Evolutionary conservation across 164 flowering plant species (phyloP).

Genomic region (Aristolochia contorta): DNA sequence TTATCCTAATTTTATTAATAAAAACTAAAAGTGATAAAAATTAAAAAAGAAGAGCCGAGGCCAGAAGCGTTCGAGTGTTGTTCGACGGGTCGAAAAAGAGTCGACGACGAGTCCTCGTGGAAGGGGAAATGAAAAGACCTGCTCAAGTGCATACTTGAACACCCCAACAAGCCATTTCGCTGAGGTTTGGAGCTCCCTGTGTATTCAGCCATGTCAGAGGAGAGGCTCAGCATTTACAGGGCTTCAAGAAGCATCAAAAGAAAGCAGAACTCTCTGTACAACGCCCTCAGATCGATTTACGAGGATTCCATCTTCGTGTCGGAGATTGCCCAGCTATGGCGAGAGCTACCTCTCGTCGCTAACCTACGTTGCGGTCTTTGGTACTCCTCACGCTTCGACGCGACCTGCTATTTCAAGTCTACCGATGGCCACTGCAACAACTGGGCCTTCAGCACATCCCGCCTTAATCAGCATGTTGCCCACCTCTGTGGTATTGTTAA

Average conservation of each 20-base stretch:
- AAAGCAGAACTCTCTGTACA: constrained; percentile 57
- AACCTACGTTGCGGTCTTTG: constrained; percentile 95
- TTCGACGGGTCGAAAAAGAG: no score
- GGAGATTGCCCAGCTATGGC: constrained; percentile 80
- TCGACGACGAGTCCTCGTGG: no score
- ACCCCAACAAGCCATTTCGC: not conserved
- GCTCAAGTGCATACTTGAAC: no score
- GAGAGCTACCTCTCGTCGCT: constrained; percentile 68
- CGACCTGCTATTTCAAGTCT: constrained; percentile 90
- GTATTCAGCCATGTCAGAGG: not conserved
- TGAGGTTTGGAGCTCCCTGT: not conserved
- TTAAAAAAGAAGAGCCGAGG: no score
- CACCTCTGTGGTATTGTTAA: constrained; percentile 17
- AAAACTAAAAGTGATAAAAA: no score
- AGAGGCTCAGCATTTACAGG: constrained; percentile 56
- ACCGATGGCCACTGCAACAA: constrained; percentile 93
- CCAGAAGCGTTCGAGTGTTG: no score
- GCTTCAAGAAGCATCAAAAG: constrained; percentile 57
- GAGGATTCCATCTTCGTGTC: constrained; percentile 84
- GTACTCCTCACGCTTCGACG: constrained; percentile 59
- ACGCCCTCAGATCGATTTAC: constrained; percentile 76
- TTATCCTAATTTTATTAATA: no score
- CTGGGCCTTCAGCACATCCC: constrained; percentile 75
- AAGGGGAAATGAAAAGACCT: no score
- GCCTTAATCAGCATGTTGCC: constrained; percentile 88